Evolutionary conservation across 2,329 filamentous ascomycete genomes (phyloP).

Genomic region (Huntiella moniliformis): DNA sequence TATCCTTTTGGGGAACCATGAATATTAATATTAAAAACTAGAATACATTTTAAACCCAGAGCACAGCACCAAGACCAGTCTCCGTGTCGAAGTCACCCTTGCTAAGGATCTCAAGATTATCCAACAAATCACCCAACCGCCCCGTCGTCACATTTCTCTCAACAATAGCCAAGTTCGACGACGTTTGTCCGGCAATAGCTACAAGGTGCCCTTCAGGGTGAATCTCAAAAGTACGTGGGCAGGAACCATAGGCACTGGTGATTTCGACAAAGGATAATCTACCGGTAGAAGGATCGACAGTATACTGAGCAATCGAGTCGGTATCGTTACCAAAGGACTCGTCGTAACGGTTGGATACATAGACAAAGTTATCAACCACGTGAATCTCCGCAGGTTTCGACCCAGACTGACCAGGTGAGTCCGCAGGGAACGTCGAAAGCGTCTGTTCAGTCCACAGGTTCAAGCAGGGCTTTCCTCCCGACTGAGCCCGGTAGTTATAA

Average conservation of each 20-base stretch:
- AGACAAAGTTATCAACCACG: slow-evolving; percentile 33
- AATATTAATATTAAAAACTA: not conserved
- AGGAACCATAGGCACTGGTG: slow-evolving; percentile 36
- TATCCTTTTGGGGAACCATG: slow-evolving; percentile 57
- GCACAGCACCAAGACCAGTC: slow-evolving; percentile 28
- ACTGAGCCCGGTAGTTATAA: slow-evolving; percentile 24
- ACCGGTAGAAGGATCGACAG: slow-evolving; percentile 27
- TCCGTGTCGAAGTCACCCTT: slow-evolving; percentile 24
- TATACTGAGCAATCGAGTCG: slow-evolving; percentile 37
- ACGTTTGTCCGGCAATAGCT: slow-evolving; percentile 44
- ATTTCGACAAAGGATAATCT: slow-evolving; percentile 32
- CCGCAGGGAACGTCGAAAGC: slow-evolving; percentile 27
- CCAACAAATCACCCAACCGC: slow-evolving; percentile 29
- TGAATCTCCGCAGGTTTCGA: slow-evolving; percentile 37
- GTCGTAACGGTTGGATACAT: slow-evolving; percentile 44
- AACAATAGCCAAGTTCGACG: slow-evolving; percentile 38
- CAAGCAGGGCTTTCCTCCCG: slow-evolving; percentile 22
- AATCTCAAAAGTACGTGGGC: slow-evolving; percentile 43
- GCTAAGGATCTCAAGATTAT: slow-evolving; percentile 22
- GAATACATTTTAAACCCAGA: slow-evolving; percentile 19
- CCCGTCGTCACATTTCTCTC: slow-evolving; percentile 35
- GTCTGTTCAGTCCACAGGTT: slow-evolving; percentile 26
- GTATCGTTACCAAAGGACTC: slow-evolving; percentile 33
- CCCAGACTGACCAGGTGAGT: slow-evolving; percentile 23
- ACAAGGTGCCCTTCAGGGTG: slow-evolving; percentile 40